Base-by-base conservation (phyloP, 257 asterid species). In the Datura wrightii region DNA sequence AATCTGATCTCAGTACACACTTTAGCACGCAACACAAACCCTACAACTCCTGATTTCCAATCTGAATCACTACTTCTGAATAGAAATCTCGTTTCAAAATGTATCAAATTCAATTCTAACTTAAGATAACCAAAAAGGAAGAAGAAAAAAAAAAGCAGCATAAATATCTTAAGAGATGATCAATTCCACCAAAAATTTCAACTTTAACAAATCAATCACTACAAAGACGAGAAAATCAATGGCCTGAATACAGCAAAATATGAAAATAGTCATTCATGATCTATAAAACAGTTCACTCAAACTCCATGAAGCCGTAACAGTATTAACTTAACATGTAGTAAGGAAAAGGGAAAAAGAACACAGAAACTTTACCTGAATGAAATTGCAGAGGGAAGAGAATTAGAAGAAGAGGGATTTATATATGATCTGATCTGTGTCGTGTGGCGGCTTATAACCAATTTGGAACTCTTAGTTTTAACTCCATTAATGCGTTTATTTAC, bases 401-500 rank as follows among this genome's bases (percentile, higher is more conserved):
- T 39, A 18, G 65, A 19, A 36, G 55, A n/a, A 11, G 36, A 42
- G 48, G 16, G 9, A 53, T 1, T 3, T 52, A 48, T 52, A 52
- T 44, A 41, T 81, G 31, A 24, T 24, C 31, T 24, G 31, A 15
- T 15, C 44, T 60, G 81, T 44, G 70, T 86, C 86, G 85, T 44
- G 89, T 89, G 85, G 92, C 89, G 87, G 88, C 88, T 85, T 86
- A 58, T 65, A 79, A 65, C 55, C 50, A 62, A 60, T 62, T 46
- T 46, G 41, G 39, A 19, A 60, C 31, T 24, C 39, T 60, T 14
- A n/a, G 24, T 3, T 1, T 24, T 60, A 9, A 24, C 39, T 24
- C 9, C 5, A 14, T 8, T 59, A 59, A 7, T 59, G 67, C 14
- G 16, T 24, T 24, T 24, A 24, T 24, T 24, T 24, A 24, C 31